Base-by-base conservation (phyloP, 2,329 filamentous ascomycete genomes). In the Pseudocercospora crystallina region DNA sequence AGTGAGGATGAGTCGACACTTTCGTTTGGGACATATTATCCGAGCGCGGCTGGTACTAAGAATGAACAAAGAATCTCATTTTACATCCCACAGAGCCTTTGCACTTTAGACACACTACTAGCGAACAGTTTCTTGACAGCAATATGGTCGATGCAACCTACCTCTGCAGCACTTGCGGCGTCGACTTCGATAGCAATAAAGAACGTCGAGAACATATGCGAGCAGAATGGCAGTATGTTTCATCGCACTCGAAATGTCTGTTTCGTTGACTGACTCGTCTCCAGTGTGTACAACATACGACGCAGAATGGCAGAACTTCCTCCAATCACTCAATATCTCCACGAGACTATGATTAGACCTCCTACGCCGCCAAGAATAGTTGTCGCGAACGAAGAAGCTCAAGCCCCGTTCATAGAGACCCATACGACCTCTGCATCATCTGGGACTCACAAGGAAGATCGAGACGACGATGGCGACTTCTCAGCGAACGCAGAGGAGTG, bases 171-270 rank as follows among this genome's bases (percentile, higher is more conserved):
- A 52, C 54, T 8, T 59, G 56, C 44, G 34, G 40, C 13, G 47
- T 47, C 32, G 41, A 33, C 13, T 59, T 59, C 41, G 31, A 37
- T 10, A 43, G 33, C 29, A 43, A 51, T 17, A 8, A 40, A 9
- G 10, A 43, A 9, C 43, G 56, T 13, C 47, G 56, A 34, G 49
- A 57, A 39, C 56, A 59, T 30, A 59, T 59, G 56, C 48, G 51
- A 12, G 43, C 36, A 33, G 31, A 42, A 47, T 57, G 56, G 56
- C 56, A 59, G 49, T 52, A 20, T 13, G 49, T 31, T 17, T 13
- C 29, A 13, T 11, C 5, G 12, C 11, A 2, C 4, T 17, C 5
- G 12, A 9, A 17, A 4, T 26, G 3, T 3, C 20, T 26, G 7
- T 26, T 7, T 34, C 15, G 20, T 35, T 13, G 48, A n/a, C 42